Conservation (phyloP, 2,329 filamentous ascomycete species). For the Trichoderma aggressivum region DNA sequence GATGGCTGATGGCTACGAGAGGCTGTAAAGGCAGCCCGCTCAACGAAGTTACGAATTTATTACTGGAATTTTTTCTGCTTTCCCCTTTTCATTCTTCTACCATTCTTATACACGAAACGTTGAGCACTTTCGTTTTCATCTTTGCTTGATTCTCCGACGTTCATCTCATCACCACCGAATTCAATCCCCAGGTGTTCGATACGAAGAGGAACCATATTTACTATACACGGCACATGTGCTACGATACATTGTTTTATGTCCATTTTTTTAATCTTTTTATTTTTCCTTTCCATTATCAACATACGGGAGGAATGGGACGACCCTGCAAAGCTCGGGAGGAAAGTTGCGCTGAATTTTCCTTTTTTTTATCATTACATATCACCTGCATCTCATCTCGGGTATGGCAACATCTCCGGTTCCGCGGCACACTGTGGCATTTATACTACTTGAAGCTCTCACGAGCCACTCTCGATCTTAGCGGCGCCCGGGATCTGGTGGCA, state of each 20-base stretch:
- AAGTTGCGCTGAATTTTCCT: neutral
- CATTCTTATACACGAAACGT: neutral
- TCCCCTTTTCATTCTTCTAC: neutral
- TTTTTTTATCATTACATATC: neutral
- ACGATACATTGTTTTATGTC: neutral
- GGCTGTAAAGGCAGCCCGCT: neutral
- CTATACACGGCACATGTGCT: neutral
- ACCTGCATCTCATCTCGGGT: constrained; percentile 2
- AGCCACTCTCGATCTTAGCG: constrained; percentile 25
- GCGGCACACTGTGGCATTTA: constrained; percentile 15
- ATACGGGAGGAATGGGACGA: neutral
- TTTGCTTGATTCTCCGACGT: neutral
- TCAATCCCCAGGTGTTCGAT: neutral
- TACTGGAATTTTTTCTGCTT: neutral
- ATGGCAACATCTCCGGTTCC: neutral
- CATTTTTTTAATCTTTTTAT: neutral
- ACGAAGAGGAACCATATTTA: neutral
- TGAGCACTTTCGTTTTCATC: neutral
- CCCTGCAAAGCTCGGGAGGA: neutral
- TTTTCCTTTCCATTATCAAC: neutral
- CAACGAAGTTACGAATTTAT: neutral
- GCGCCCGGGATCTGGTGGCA: constrained; percentile 15
- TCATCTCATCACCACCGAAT: neutral
- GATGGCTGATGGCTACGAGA: constrained; percentile 13
- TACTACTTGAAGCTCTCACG: constrained; percentile 31